Conservation (phyloP, 139 green algal genomes). For the Diplosphaera chodatii region DNA sequence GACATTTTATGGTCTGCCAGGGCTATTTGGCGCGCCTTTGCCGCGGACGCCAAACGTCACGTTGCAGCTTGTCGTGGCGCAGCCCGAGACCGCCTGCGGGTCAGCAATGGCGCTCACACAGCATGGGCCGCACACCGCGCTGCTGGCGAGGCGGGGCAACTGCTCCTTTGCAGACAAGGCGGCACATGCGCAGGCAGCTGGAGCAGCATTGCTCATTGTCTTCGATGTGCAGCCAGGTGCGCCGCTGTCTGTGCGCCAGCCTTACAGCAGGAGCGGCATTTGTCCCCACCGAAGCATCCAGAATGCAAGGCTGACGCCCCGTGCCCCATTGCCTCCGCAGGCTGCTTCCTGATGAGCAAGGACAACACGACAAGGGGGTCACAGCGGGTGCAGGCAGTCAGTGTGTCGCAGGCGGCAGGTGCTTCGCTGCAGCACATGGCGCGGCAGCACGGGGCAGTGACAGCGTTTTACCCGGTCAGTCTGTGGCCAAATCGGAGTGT, state of each 20-base stretch:
- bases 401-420: slow-evolving; percentile 30
- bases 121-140: background rate
- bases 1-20: background rate
- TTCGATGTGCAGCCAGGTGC: background rate
- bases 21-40: background rate
- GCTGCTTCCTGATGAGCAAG: slow-evolving; percentile 47
- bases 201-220: background rate
- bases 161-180: slow-evolving; percentile 3
- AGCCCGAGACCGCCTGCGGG: slow-evolving; percentile 12
- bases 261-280: too few relatives aligned
- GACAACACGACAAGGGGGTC: slow-evolving; percentile 2
- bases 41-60: background rate
- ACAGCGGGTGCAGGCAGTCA: slow-evolving; percentile 19
- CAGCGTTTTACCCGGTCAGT: background rate
- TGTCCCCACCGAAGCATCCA: too few relatives aligned
- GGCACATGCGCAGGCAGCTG: background rate
- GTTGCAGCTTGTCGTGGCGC: background rate
- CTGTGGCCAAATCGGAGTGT: too few relatives aligned
- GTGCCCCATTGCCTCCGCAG: slow-evolving; percentile 10
- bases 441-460: background rate
- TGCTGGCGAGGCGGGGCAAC: background rate
- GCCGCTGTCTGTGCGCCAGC: too few relatives aligned
- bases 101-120: background rate
- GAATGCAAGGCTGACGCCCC: too few relatives aligned
- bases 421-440: slow-evolving; percentile 9